Conservation (phyloP, 768 basidiomycete genomes). For the Pisolithus marmoratus region DNA sequence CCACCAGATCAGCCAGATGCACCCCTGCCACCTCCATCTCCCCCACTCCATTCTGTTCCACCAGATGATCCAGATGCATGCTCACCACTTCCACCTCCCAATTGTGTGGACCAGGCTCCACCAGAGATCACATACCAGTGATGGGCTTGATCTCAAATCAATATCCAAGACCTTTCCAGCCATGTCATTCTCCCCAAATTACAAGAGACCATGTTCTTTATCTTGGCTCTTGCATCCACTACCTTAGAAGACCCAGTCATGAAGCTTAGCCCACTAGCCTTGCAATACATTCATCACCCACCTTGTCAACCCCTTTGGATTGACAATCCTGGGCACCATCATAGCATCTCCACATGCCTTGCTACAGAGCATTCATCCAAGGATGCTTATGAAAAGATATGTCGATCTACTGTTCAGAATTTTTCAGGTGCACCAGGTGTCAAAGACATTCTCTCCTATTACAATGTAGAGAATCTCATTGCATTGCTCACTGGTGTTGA, state of each 20-base stretch:
- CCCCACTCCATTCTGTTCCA: neutral
- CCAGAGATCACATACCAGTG: neutral
- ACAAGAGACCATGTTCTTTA: neutral
- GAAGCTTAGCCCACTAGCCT: neutral
- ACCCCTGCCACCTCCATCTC: too few relatives aligned
- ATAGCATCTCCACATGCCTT: slow-evolving; percentile 5
- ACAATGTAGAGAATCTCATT: slow-evolving; percentile 5
- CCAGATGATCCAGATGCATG: neutral
- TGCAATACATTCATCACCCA: neutral
- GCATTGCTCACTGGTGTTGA: slow-evolving; percentile 2
- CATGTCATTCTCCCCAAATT: neutral
- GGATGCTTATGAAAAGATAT: slow-evolving; percentile 2
- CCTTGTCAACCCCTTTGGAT: neutral
- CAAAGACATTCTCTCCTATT: slow-evolving; percentile 8
- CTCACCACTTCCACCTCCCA: neutral
- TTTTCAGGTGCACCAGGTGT: slow-evolving; percentile 5
- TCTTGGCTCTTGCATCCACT: neutral
- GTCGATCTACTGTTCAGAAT: neutral
- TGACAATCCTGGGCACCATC: slow-evolving; percentile 1
- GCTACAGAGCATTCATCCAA: slow-evolving; percentile 4
- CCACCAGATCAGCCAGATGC: too few relatives aligned
- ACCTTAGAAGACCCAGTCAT: neutral
- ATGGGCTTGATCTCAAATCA: neutral
- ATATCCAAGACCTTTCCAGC: neutral
- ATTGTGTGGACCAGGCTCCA: neutral